These are phyloP conservation scores for Saccharomycopsis crataegensis DNA, from an alignment of 1,139 yeast species.

Conservation along the genomic window DNA sequence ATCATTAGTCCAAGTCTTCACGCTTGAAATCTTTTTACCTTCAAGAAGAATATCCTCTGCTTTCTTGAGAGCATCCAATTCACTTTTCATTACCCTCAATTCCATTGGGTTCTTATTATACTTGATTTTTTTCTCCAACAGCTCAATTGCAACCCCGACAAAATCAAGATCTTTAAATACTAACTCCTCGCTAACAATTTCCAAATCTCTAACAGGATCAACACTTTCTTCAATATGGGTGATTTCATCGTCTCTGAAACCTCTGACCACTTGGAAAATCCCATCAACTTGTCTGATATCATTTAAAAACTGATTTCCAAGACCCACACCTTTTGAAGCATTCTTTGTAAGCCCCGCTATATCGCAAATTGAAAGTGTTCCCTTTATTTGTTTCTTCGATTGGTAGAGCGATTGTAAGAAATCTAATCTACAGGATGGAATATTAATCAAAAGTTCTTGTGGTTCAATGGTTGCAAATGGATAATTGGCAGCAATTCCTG, in stretches of 20 bases:
- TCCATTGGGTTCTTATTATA: conserved; percentile 33
- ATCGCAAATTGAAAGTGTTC: conserved; percentile 55
- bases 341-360: conserved; percentile 72
- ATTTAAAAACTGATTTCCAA: conserved; percentile 65
- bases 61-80: conserved; percentile 39
- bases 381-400: conserved; percentile 46
- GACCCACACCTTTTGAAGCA: conserved; percentile 69
- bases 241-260: conserved; percentile 59
- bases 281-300: conserved; percentile 74
- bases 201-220: conserved; percentile 62
- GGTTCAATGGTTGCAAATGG: conserved; percentile 79
- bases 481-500: conserved; percentile 74
- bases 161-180: conserved; percentile 66
- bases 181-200: conserved; percentile 64
- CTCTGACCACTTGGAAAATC: conserved; percentile 62
- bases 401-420: conserved; percentile 38
- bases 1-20: conserved; percentile 43
- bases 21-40: conserved; percentile 45
- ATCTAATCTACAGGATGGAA: conserved; percentile 46
- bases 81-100: conserved; percentile 33
- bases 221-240: conserved; percentile 59
- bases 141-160: conserved; percentile 48
- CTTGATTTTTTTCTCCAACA: conserved; percentile 36
- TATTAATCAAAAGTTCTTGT: conserved; percentile 54
- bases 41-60: conserved; percentile 47